A percentile compares a stretch with the other conserved stretches of the same genome.
Conservation (phyloP, 2,329 filamentous ascomycete species). For the Helicocarpus griseus region DNA sequence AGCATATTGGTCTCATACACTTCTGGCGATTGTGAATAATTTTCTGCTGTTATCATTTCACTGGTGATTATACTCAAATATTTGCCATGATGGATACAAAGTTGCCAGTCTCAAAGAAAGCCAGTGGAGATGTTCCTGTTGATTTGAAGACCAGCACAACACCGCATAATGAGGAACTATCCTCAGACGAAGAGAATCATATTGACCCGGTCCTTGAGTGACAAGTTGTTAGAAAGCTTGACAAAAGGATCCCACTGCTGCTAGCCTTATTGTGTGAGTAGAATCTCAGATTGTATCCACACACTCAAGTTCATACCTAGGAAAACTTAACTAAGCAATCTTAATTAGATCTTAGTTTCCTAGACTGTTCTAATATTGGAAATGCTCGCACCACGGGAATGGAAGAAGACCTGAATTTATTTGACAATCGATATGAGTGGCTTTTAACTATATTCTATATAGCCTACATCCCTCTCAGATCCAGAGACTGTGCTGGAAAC, state of each 20-base stretch:
- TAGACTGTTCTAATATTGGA: constrained; percentile 42
- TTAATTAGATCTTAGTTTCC: constrained; percentile 34
- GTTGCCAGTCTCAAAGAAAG: background rate
- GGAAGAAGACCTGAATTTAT: constrained; percentile 39
- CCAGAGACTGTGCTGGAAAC: constrained; percentile 37
- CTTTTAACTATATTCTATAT: constrained; percentile 47
- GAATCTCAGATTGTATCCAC: background rate
- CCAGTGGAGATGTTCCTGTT: background rate
- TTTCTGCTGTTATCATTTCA: too few species aligned
- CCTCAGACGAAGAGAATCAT: background rate
- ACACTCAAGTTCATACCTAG: constrained; percentile 5
- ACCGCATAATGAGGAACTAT: background rate
- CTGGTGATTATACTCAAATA: too few species aligned
- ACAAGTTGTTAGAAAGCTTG: constrained; percentile 28
- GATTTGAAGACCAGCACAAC: background rate
- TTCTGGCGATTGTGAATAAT: too few species aligned
- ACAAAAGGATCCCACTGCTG: constrained; percentile 25
- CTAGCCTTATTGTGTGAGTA: constrained; percentile 30
- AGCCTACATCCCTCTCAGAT: constrained; percentile 37
- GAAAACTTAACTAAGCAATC: background rate
- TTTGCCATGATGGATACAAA: background rate
- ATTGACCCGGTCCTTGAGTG: constrained; percentile 29
- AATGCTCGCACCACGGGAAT: constrained; percentile 48
- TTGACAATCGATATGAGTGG: constrained; percentile 40
- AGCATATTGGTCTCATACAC: too few species aligned